phyloP scores from a whole-genome alignment of 306 rosid genomes.

The Luffa acutangula region DNA sequence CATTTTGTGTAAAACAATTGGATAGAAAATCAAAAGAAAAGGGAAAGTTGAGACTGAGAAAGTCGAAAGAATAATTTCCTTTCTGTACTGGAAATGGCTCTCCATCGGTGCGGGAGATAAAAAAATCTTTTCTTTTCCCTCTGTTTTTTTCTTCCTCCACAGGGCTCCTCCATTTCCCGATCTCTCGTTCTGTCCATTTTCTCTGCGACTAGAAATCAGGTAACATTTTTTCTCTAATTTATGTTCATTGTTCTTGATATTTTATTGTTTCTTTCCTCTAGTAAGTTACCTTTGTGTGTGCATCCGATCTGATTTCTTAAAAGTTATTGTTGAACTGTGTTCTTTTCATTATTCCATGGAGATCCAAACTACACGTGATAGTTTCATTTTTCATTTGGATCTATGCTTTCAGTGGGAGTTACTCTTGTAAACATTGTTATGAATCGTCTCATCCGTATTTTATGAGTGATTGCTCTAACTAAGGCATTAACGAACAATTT shows the following conservation, averaged over 20 bases:
- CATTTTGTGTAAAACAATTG: not conserved
- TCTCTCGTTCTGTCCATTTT: not conserved
- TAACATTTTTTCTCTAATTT: not conserved
- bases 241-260: not conserved
- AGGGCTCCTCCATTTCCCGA: not conserved
- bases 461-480: not conserved
- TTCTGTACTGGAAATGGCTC: not conserved
- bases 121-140: not conserved
- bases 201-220: not conserved
- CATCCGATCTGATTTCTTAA: not conserved
- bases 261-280: not conserved
- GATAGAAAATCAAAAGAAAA: not conserved
- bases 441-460: not conserved
- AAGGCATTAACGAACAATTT: not conserved
- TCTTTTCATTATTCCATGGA: not conserved
- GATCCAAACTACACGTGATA: not conserved
- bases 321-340: not conserved
- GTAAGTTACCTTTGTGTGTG: not conserved
- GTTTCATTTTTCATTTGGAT: not conserved
- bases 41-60: no score
- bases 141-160: not conserved
- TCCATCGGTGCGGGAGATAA: not conserved
- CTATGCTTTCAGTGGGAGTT: not conserved
- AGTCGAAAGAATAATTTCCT: not conserved
- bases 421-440: not conserved